Conservation (phyloP, 306 rosid species). For the Ochetophila trinervis region DNA sequence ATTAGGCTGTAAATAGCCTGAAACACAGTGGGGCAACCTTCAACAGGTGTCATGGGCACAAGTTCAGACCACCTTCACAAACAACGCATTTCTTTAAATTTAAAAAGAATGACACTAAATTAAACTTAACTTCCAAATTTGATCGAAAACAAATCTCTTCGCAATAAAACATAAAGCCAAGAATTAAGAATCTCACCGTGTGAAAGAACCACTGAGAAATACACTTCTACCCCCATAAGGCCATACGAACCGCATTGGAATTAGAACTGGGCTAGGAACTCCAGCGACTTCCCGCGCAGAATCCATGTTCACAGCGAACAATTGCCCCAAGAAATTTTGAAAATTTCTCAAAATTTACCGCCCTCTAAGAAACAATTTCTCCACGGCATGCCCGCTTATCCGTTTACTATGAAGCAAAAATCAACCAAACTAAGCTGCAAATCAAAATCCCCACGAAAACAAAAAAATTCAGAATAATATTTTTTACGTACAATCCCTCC, state of each 20-base stretch:
- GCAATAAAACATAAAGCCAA: neutral
- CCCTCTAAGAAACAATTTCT: conserved; percentile 41
- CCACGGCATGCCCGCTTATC: conserved; percentile 31
- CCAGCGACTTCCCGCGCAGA: conserved; percentile 48
- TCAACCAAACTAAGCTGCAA: conserved; percentile 41
- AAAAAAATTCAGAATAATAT: conserved; percentile 18
- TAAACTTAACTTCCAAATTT: conserved; percentile 11
- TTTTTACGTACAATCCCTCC: neutral
- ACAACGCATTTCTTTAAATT: conserved; percentile 18
- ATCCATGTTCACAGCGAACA: conserved; percentile 74
- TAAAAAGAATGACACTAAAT: conserved; percentile 4
- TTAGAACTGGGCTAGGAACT: conserved; percentile 57
- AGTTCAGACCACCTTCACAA: conserved; percentile 88
- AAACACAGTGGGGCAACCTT: conserved; percentile 89
- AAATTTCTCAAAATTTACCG: conserved; percentile 25
- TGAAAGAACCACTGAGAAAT: conserved; percentile 82
- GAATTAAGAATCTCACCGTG: conserved; percentile 42
- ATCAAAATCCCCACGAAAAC: conserved; percentile 12
- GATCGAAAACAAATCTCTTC: neutral
- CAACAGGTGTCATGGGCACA: conserved; percentile 83
- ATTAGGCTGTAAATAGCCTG: conserved; percentile 77
- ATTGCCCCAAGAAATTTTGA: conserved; percentile 22
- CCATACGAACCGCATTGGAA: conserved; percentile 95
- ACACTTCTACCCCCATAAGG: conserved; percentile 87
- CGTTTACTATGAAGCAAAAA: conserved; percentile 33